These are phyloP conservation scores for Suillus variegatus DNA, from an alignment of 768 basidiomycete species.

Conservation along the genomic window DNA sequence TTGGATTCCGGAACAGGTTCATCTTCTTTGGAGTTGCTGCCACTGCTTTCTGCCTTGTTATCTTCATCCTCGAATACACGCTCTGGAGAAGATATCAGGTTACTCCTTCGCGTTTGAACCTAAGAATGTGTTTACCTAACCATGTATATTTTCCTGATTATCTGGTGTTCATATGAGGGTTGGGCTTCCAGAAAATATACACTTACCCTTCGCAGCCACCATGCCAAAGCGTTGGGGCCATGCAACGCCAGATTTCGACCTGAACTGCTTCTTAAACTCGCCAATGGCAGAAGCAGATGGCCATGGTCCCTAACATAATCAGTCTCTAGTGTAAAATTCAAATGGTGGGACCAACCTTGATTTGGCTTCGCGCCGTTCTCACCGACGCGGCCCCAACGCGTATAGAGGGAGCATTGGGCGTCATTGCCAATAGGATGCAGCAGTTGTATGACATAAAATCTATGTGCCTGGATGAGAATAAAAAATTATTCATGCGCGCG, in stretches of 20 bases:
- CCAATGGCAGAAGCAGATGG: conserved; percentile 37
- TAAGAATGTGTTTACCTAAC: conserved; percentile 43
- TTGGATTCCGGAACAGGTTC: conserved; percentile 47
- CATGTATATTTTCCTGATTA: conserved; percentile 58
- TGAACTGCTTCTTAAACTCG: conserved; percentile 65
- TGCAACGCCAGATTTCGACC: conserved; percentile 45
- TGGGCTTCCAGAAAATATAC: neutral
- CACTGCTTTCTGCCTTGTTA: conserved; percentile 35
- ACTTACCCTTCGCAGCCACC: conserved; percentile 49
- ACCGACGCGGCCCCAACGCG: conserved; percentile 65
- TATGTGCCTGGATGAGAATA: conserved; percentile 26
- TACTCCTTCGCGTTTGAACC: neutral
- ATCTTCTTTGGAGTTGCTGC: conserved; percentile 25
- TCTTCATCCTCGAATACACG: conserved; percentile 53
- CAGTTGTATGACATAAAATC: conserved; percentile 59
- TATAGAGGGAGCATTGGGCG: conserved; percentile 41
- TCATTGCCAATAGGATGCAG: conserved; percentile 48
- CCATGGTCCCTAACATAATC: conserved; percentile 48
- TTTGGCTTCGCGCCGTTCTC: conserved; percentile 51
- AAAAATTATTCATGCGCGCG: neutral
- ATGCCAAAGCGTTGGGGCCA: conserved; percentile 57
- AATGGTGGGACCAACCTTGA: conserved; percentile 39
- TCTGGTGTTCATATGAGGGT: neutral
- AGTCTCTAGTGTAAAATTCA: neutral
- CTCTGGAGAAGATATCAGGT: conserved; percentile 32